phyloP scores from a whole-genome alignment of 441 rosid genomes.

The Viola pubescens region DNA sequence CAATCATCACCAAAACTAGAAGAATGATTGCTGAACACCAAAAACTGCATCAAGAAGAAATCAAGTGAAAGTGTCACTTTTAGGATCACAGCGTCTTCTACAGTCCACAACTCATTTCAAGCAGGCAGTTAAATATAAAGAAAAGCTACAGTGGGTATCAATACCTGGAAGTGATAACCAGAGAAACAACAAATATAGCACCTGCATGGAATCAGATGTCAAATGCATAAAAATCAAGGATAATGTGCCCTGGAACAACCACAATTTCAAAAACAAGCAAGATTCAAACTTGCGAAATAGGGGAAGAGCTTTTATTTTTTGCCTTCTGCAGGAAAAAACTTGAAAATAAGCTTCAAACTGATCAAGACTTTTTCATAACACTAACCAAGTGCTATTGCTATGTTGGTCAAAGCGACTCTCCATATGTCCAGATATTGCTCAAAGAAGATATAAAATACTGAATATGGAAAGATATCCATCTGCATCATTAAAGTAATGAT shows the following conservation, averaged over 20 bases:
- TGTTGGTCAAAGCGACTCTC: constrained; percentile 81
- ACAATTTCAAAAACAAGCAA: background rate
- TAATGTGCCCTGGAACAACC: background rate
- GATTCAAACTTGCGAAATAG: no score
- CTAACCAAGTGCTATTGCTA: constrained; percentile 83
- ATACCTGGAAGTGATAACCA: constrained; percentile 83
- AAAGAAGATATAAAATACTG: constrained; percentile 93
- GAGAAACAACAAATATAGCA: constrained; percentile 75
- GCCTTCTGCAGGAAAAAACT: no score
- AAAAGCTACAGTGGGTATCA: constrained; percentile 9
- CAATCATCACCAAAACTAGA: constrained; percentile 69
- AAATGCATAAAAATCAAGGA: background rate
- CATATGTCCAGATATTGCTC: constrained; percentile 96
- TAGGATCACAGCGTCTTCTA: background rate
- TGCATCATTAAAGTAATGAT: constrained; percentile 27
- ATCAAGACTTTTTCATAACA: constrained; percentile 13
- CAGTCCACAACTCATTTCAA: background rate
- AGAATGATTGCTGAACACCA: constrained; percentile 83
- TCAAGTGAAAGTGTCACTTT: constrained; percentile 1
- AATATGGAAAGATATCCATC: constrained; percentile 91
- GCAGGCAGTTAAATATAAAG: background rate
- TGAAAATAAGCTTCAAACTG: background rate
- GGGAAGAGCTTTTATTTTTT: no score
- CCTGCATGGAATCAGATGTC: constrained; percentile 30
- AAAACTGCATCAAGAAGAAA: constrained; percentile 39